Evolutionary conservation across 352 stramenopile genomes (phyloP).

Genomic region (Plasmopara halstedii): DNA sequence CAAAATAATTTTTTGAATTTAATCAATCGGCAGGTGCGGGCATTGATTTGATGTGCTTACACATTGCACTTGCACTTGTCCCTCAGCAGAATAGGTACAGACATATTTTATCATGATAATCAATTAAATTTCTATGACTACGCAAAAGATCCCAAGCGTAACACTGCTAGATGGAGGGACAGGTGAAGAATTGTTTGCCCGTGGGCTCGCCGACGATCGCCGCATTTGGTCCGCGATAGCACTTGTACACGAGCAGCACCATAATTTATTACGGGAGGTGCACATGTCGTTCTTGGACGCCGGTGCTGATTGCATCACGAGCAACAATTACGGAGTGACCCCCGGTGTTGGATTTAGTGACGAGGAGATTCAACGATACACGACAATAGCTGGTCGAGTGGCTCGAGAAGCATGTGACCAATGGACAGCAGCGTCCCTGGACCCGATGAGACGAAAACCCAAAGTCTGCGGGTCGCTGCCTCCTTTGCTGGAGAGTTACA

Average conservation of each 20-base stretch:
- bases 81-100: no score
- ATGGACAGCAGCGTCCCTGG: conserved; percentile 3
- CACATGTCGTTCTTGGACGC: conserved; percentile 78
- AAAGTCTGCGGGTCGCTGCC: conserved; percentile 71
- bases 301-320: conserved; percentile 78
- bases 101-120: no score
- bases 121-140: no score
- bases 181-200: conserved; percentile 85
- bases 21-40: no score
- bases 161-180: conserved; percentile 83
- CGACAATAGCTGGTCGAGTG: conserved; percentile 43
- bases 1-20: no score
- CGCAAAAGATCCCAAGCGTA: conserved; percentile 4
- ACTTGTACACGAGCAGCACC: conserved; percentile 62
- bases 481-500: conserved; percentile 84
- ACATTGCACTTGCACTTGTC: no score
- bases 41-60: no score
- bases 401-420: conserved; percentile 36
- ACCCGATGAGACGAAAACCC: conserved; percentile 5
- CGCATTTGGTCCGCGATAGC: conserved; percentile 85
- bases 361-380: conserved; percentile 51
- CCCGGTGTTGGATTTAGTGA: conserved; percentile 78
- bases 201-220: conserved; percentile 78
- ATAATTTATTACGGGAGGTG: conserved; percentile 64
- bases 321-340: conserved; percentile 89